Percentiles rank a stretch among this genome's conserved stretches.
Conservation (phyloP, 305 asterid genomes). For the Fraxinus dipetala region DNA sequence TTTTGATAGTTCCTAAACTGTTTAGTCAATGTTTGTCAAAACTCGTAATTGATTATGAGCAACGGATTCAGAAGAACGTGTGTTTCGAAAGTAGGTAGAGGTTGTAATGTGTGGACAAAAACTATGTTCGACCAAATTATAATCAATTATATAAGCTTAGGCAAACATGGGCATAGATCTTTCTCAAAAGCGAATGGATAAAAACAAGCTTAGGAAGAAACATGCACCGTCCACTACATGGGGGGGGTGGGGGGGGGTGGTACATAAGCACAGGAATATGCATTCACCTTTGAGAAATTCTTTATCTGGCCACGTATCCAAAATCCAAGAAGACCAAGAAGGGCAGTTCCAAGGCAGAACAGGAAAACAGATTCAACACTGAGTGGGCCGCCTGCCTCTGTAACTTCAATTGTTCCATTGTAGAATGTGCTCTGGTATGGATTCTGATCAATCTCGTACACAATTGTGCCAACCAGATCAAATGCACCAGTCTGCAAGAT, state of each 20-base stretch:
- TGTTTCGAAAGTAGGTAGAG: background rate
- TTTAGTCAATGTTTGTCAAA: background rate
- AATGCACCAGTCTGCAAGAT: slow-evolving; percentile 73
- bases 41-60: background rate
- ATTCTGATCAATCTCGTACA: slow-evolving; percentile 75
- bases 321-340: slow-evolving; percentile 57
- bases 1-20: background rate
- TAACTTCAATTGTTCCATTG: slow-evolving; percentile 91
- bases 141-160: background rate
- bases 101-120: background rate
- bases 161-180: background rate
- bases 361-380: slow-evolving; percentile 92
- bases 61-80: background rate
- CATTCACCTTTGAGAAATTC: slow-evolving; percentile 66
- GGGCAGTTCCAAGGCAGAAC: slow-evolving; percentile 73
- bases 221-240: background rate
- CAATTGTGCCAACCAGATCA: slow-evolving; percentile 85
- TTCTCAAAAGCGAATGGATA: background rate
- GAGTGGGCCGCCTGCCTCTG: slow-evolving; percentile 73
- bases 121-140: background rate
- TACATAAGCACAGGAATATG: background rate
- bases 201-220: background rate
- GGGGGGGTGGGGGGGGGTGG: too few species aligned
- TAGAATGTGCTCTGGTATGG: slow-evolving; percentile 81
- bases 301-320: slow-evolving; percentile 70